phyloP scores from a whole-genome alignment of 2,329 filamentous ascomycete species.

The Apiospora marii region DNA sequence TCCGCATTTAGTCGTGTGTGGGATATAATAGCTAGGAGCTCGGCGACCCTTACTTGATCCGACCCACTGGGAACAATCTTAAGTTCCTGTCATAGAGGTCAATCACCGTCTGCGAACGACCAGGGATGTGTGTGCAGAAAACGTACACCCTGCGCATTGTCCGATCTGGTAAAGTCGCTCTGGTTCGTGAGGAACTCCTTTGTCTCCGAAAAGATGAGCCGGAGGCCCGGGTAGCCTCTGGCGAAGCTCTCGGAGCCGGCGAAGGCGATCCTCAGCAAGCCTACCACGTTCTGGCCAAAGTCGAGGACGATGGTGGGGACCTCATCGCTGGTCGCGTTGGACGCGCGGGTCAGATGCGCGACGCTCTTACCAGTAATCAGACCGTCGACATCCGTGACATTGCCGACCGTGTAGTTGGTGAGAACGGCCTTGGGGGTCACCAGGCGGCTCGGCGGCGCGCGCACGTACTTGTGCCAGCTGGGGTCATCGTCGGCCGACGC shows the following conservation, averaged over 20 bases:
- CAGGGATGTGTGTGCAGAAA: conserved; percentile 23
- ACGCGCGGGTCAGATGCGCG: conserved; percentile 43
- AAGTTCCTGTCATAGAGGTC: conserved; percentile 33
- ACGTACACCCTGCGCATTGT: conserved; percentile 43
- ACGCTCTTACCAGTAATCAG: conserved; percentile 39
- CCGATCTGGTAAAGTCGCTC: conserved; percentile 58
- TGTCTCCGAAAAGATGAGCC: conserved; percentile 58
- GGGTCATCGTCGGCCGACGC: conserved; percentile 24
- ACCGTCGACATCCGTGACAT: conserved; percentile 48
- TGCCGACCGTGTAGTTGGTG: conserved; percentile 43
- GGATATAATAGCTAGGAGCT: background rate
- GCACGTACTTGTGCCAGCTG: conserved; percentile 50
- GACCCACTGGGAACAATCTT: conserved; percentile 53
- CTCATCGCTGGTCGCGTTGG: conserved; percentile 27
- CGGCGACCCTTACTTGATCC: conserved; percentile 49
- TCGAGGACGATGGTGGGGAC: conserved; percentile 54
- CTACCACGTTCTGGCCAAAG: conserved; percentile 57
- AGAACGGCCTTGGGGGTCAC: conserved; percentile 45
- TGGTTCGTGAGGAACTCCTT: conserved; percentile 51
- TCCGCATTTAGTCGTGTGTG: background rate
- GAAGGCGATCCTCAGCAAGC: conserved; percentile 52
- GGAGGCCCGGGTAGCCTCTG: conserved; percentile 48
- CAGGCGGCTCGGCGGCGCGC: conserved; percentile 43
- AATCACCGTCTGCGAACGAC: background rate
- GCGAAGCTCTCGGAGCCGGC: conserved; percentile 41